These are phyloP conservation scores for Cryptococcus sp. DNA, from an alignment of 1,284 basidiomycete species.

Conservation along the genomic window DNA sequence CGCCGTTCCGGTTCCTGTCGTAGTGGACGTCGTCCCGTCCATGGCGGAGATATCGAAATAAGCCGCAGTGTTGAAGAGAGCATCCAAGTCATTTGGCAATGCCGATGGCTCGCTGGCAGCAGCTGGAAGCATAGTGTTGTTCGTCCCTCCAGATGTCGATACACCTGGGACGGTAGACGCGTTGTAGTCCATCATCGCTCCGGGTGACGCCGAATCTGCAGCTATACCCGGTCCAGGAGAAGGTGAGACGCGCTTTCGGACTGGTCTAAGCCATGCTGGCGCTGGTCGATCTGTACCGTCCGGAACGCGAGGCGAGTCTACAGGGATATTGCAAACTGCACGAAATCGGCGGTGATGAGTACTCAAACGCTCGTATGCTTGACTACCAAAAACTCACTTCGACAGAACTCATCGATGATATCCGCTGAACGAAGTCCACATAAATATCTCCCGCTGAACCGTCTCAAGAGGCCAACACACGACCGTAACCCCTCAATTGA, in stretches of 20 bases:
- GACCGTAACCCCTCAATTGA: constrained; percentile 79
- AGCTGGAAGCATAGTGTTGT: constrained; percentile 20
- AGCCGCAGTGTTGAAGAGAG: constrained; percentile 48
- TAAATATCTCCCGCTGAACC: constrained; percentile 57
- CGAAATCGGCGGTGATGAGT: not conserved
- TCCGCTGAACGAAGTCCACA: constrained; percentile 84
- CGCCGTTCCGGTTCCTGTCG: constrained; percentile 2
- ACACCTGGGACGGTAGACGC: constrained; percentile 8
- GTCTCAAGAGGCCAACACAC: constrained; percentile 73
- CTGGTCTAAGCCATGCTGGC: constrained; percentile 82
- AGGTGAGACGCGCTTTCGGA: constrained; percentile 61
- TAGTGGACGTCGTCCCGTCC: not conserved
- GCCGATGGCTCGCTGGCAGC: constrained; percentile 3
- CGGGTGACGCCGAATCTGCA: constrained; percentile 54
- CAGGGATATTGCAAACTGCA: constrained; percentile 79
- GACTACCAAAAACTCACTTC: constrained; percentile 61
- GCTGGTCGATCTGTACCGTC: constrained; percentile 60
- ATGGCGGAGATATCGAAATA: constrained; percentile 43
- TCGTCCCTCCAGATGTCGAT: constrained; percentile 14
- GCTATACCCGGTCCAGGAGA: constrained; percentile 51
- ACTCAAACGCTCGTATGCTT: too few species aligned
- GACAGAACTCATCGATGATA: constrained; percentile 87
- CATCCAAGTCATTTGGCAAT: constrained; percentile 39
- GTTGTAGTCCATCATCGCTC: constrained; percentile 23
- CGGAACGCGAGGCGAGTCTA: constrained; percentile 62